Evolutionary conservation across 768 basidiomycete species (phyloP), one percentile per base, ranked within the genome.

Genomic region (Daedaleopsis sinensis): DNA sequence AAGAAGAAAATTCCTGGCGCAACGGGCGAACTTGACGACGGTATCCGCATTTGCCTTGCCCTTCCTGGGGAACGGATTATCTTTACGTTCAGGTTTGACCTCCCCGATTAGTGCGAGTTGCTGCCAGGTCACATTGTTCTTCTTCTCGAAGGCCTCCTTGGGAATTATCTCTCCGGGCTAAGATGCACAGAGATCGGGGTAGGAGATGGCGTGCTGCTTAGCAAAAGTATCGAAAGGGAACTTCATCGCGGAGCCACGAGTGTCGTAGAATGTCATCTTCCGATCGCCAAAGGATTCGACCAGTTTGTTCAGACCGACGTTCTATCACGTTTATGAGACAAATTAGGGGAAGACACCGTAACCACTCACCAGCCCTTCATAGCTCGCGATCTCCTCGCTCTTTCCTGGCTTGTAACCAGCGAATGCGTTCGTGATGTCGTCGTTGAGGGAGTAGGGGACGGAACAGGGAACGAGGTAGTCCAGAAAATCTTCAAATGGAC

Each of bases 1-100:
- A 11, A 52, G 37, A 12, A 66, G 9, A n/a, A 62, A 38, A 23
- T 51, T 48, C 5, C 50, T 19, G 2, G 58, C 58, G 35, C n/a
- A 44, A 32, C 32, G 32, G 4, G 58, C 51, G 19, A 59, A 32
- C 16, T 54, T 52, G 12, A 53, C 36, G 7, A 59, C 21, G 7
- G 50, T 44, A 1, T 35, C 11, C 5, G 13, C 24, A 35, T 36
- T 18, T 19, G 18, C 38, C 7, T 13, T 0, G n/a, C 50, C 43
- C 9, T 19, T 19, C 7, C 39, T 21, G n/a, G 43, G 42, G 43
- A 59, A 59, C 7, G 58, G 58, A 47, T 59, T 51, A 10, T 57
- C 47, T 11, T 32, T 4, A 10, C 15, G 24, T n/a, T 35, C 37
- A 12, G 48, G 15, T 24, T 51, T 58, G 21, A n/a, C 49, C 38